phyloP scores from a whole-genome alignment of 805 yeast genomes.

The Henningerozyma blattae region DNA sequence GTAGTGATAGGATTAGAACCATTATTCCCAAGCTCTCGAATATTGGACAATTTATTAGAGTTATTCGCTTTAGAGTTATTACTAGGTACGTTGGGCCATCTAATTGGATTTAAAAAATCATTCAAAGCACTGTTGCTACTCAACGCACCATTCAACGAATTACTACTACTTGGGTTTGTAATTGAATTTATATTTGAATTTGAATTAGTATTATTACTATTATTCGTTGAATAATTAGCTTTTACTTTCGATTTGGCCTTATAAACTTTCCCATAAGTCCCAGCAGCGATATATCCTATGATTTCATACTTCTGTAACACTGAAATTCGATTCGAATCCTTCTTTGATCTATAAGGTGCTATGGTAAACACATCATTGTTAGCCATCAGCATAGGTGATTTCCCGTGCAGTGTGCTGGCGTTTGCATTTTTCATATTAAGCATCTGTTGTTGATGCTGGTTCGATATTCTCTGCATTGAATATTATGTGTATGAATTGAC shows the following conservation, averaged over 20 bases:
- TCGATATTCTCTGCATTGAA: too few species aligned
- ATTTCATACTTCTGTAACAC: constrained; percentile 81
- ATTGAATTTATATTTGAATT: too few species aligned
- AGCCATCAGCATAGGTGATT: constrained; percentile 40
- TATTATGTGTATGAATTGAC: too few species aligned
- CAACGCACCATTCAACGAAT: too few species aligned
- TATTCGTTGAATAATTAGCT: not conserved
- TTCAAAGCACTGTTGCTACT: too few species aligned
- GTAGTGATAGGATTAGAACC: too few species aligned
- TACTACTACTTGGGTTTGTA: too few species aligned
- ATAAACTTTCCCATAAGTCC: constrained; percentile 95
- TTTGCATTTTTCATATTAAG: constrained; percentile 2
- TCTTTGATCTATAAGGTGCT: constrained; percentile 47
- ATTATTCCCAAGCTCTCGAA: too few species aligned
- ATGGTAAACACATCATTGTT: constrained; percentile 41
- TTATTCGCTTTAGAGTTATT: too few species aligned
- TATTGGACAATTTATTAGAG: too few species aligned
- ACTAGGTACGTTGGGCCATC: too few species aligned
- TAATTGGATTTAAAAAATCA: too few species aligned
- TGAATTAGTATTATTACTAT: not conserved
- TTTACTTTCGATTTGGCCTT: constrained; percentile 49
- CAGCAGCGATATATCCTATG: constrained; percentile 94
- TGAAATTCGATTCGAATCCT: constrained; percentile 53
- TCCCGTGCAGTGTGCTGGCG: constrained; percentile 21
- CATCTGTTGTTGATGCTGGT: constrained; percentile 5